A percentile compares a stretch with the other conserved stretches of the same genome.
Evolutionary conservation across 2,329 filamentous ascomycete genomes (phyloP).

Genomic region (Aureobasidium sp.): DNA sequence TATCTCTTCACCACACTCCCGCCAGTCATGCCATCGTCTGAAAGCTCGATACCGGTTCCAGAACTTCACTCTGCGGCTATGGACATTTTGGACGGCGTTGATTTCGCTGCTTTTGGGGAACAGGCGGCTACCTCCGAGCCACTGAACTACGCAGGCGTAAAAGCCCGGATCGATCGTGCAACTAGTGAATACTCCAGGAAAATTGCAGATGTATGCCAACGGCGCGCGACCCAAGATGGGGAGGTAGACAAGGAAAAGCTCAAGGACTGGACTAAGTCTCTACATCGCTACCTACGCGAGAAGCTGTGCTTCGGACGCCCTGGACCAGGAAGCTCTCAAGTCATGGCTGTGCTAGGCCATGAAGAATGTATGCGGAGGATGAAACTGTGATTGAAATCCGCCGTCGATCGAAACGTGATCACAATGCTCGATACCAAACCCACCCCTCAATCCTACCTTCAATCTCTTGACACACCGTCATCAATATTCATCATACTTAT

Average conservation of each 20-base stretch:
- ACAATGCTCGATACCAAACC: too few species aligned
- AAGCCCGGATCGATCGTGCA: not conserved
- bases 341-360: conserved; percentile 50
- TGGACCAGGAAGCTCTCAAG: conserved; percentile 48
- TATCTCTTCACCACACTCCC: conserved; percentile 47
- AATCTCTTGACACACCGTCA: conserved; percentile 2
- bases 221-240: conserved; percentile 6
- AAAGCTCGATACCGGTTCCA: not conserved
- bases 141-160: not conserved
- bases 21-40: conserved; percentile 3
- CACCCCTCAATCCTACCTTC: not conserved
- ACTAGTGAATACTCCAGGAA: not conserved
- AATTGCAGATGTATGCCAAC: not conserved
- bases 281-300: conserved; percentile 53
- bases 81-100: not conserved
- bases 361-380: conserved; percentile 41
- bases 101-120: not conserved
- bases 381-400: not conserved
- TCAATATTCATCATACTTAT: not conserved
- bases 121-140: not conserved
- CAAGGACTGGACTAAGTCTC: conserved; percentile 27
- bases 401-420: too few species aligned
- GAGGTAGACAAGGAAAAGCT: conserved; percentile 19
- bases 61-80: conserved; percentile 1
- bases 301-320: conserved; percentile 46